phyloP scores from a whole-genome alignment of 1,284 basidiomycete species.

The Schizophyllum commune region DNA sequence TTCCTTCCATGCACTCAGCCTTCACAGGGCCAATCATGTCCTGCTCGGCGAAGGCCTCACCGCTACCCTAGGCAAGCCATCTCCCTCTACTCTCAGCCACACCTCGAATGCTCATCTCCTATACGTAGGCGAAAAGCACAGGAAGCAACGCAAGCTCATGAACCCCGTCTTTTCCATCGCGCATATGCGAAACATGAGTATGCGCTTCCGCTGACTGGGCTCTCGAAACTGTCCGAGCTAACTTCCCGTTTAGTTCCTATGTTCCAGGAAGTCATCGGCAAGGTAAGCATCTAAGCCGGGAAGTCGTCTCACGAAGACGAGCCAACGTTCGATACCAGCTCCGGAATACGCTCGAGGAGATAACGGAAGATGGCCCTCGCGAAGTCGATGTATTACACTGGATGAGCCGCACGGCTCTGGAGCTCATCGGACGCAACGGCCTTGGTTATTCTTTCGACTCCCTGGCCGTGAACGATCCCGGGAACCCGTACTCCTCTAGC shows the following conservation, averaged over 20 bases:
- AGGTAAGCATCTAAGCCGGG: background rate
- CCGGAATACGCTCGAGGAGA: background rate
- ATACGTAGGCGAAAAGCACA: slow-evolving; percentile 29
- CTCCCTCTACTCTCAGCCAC: background rate
- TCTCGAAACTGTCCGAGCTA: too few relatives aligned
- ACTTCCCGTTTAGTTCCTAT: too few relatives aligned
- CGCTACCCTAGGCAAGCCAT: slow-evolving; percentile 11
- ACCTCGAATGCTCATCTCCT: background rate
- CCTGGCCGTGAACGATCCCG: slow-evolving; percentile 16
- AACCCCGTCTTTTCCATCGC: slow-evolving; percentile 39
- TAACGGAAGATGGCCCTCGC: slow-evolving; percentile 9
- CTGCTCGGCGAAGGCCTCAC: slow-evolving; percentile 31
- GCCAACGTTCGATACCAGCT: slow-evolving; percentile 3
- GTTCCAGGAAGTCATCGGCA: slow-evolving; percentile 4
- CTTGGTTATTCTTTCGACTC: slow-evolving; percentile 32
- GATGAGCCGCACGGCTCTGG: slow-evolving; percentile 29
- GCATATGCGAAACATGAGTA: slow-evolving; percentile 35
- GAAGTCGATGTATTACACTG: slow-evolving; percentile 35
- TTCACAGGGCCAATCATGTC: slow-evolving; percentile 20
- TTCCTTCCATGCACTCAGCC: too few relatives aligned
- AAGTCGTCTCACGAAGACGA: background rate
- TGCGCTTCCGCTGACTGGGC: slow-evolving; percentile 25
- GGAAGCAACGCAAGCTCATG: slow-evolving; percentile 37
- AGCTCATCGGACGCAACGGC: slow-evolving; percentile 24
- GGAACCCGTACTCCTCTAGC: slow-evolving; percentile 22